phyloP scores from a whole-genome alignment of 495 filamentous ascomycete genomes.

The Sporormia fimetaria region DNA sequence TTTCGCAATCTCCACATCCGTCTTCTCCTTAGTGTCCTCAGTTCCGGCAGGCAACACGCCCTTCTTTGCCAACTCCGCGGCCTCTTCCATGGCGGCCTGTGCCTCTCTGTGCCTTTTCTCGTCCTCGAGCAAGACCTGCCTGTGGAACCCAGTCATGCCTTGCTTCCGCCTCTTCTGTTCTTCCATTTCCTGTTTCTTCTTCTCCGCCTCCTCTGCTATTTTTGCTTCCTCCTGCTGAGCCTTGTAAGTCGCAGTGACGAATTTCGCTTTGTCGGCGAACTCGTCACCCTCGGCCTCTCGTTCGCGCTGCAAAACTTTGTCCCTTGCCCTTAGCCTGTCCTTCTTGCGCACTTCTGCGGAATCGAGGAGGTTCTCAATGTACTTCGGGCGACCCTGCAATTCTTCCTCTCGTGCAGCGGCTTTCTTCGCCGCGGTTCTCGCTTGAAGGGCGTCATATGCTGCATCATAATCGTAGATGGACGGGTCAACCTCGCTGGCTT shows the following conservation, averaged over 20 bases:
- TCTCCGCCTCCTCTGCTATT: constrained; percentile 72
- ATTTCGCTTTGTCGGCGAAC: constrained; percentile 90
- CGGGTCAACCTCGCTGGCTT: constrained; percentile 49
- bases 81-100: constrained; percentile 59
- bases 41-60: constrained; percentile 34
- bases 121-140: constrained; percentile 63
- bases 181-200: constrained; percentile 54
- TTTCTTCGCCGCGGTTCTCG: constrained; percentile 26
- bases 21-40: constrained; percentile 42
- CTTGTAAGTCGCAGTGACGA: constrained; percentile 93
- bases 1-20: constrained; percentile 56
- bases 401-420: constrained; percentile 31
- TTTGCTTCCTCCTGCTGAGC: constrained; percentile 77
- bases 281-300: constrained; percentile 89
- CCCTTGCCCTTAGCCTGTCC: constrained; percentile 75
- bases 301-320: constrained; percentile 75
- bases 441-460: constrained; percentile 50
- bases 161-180: constrained; percentile 50
- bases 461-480: constrained; percentile 68
- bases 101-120: constrained; percentile 62
- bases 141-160: constrained; percentile 84
- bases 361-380: constrained; percentile 69
- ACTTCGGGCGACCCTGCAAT: constrained; percentile 55
- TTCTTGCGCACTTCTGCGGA: constrained; percentile 81
- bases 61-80: constrained; percentile 38